Conservation (phyloP, 2,329 filamentous ascomycete genomes). For the Xylaria sp. region DNA sequence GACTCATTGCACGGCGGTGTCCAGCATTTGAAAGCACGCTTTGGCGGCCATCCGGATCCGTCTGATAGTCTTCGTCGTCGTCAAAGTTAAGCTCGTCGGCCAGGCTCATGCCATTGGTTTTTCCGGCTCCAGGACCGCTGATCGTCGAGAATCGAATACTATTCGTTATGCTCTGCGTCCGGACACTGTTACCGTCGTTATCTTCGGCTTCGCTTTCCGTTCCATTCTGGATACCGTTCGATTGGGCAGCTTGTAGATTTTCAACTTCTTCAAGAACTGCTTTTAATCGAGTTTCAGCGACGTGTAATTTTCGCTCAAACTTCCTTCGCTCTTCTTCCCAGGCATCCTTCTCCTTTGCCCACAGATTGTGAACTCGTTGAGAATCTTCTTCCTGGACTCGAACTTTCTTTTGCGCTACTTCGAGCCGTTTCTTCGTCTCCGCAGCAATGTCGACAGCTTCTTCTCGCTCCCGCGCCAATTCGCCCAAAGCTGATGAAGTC, state of each 20-base stretch:
- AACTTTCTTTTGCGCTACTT: constrained; percentile 79
- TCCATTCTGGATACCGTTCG: constrained; percentile 52
- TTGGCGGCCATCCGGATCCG: constrained; percentile 76
- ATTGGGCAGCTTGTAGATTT: constrained; percentile 69
- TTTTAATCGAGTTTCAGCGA: constrained; percentile 89
- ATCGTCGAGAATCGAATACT: constrained; percentile 79
- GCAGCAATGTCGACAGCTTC: constrained; percentile 77
- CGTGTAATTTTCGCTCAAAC: constrained; percentile 84
- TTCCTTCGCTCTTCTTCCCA: constrained; percentile 88
- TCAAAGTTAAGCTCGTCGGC: constrained; percentile 93
- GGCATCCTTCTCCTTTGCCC: constrained; percentile 82
- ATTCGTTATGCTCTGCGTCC: constrained; percentile 78
- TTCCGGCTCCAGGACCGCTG: constrained; percentile 65
- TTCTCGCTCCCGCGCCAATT: constrained; percentile 86
- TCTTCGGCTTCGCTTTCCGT: constrained; percentile 71
- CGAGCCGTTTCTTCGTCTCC: constrained; percentile 82
- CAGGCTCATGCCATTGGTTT: constrained; percentile 76
- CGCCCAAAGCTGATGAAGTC: constrained; percentile 84
- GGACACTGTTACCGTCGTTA: constrained; percentile 77
- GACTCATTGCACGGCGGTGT: constrained; percentile 66
- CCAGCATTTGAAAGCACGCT: constrained; percentile 65
- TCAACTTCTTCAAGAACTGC: constrained; percentile 86
- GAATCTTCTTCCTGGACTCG: constrained; percentile 85
- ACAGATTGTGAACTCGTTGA: constrained; percentile 79
- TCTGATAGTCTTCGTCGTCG: constrained; percentile 77